Conservation (phyloP, 805 yeast genomes). For the Candida golubevii region DNA sequence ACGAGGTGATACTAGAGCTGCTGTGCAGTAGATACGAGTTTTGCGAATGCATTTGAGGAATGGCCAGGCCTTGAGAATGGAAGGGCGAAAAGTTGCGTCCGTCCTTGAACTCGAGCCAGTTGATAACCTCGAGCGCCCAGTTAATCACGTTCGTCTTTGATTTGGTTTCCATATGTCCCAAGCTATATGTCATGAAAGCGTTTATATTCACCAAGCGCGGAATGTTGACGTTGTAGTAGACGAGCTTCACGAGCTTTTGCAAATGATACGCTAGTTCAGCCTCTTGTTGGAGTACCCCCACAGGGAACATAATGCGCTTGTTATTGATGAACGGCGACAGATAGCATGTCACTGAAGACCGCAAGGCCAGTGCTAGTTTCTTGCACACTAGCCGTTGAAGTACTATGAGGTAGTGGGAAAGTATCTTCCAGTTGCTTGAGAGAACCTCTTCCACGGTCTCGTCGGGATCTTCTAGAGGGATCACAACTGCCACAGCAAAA, state of each 20-base stretch:
- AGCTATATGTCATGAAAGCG: conserved; percentile 29
- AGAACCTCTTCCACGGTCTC: conserved; percentile 36
- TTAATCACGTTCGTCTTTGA: conserved; percentile 38
- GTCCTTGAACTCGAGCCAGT: conserved; percentile 56
- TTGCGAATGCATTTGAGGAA: conserved; percentile 8
- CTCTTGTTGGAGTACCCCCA: conserved; percentile 39
- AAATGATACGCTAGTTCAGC: conserved; percentile 37
- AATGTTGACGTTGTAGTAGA: conserved; percentile 38
- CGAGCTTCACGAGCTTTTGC: conserved; percentile 32
- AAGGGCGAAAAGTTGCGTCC: conserved; percentile 22
- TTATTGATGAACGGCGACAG: conserved; percentile 25
- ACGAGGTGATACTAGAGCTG: conserved; percentile 4
- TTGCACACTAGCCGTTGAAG: conserved; percentile 38
- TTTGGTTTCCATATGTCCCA: conserved; percentile 13
- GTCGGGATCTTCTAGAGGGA: conserved; percentile 39
- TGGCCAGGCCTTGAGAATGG: conserved; percentile 6
- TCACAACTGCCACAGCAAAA: conserved; percentile 45
- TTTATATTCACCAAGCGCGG: conserved; percentile 44
- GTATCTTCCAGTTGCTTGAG: conserved; percentile 47
- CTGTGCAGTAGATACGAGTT: conserved; percentile 7
- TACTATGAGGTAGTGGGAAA: conserved; percentile 35
- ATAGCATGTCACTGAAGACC: conserved; percentile 12
- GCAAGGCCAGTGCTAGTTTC: conserved; percentile 30
- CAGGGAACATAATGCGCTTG: conserved; percentile 36
- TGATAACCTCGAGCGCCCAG: conserved; percentile 50